Percentiles rank a stretch among this genome's conserved stretches.
These are phyloP conservation scores for Rhizopogon vesiculosus DNA, from an alignment of 768 basidiomycete species.

Conservation along the genomic window DNA sequence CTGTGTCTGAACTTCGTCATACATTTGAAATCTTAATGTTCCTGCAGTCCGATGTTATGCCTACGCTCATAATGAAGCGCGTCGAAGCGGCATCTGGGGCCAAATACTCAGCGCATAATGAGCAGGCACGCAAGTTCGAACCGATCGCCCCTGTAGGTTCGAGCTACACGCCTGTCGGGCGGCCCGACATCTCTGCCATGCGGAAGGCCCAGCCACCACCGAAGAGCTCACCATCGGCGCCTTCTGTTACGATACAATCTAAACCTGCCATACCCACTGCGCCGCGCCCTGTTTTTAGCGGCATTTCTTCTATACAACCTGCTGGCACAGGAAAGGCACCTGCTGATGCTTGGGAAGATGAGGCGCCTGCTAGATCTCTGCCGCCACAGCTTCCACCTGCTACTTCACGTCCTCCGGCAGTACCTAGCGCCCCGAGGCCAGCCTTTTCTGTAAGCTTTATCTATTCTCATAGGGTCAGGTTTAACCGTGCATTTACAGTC, in stretches of 20 bases:
- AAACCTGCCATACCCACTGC: conserved; percentile 35
- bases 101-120: conserved; percentile 82
- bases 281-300: conserved; percentile 45
- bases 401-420: conserved; percentile 42
- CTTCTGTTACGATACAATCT: background rate
- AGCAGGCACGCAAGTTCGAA: conserved; percentile 65
- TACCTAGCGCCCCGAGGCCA: conserved; percentile 40
- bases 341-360: conserved; percentile 59
- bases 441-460: conserved; percentile 32
- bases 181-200: conserved; percentile 61
- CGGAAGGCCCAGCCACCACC: conserved; percentile 39
- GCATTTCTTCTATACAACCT: conserved; percentile 37
- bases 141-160: conserved; percentile 82
- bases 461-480: background rate
- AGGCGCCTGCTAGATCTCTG: conserved; percentile 31
- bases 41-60: conserved; percentile 70
- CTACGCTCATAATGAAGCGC: conserved; percentile 75
- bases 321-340: conserved; percentile 37
- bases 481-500: conserved; percentile 9
- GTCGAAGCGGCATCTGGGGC: conserved; percentile 90
- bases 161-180: conserved; percentile 71
- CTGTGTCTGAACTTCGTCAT: background rate
- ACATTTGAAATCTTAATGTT: background rate
- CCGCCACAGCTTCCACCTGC: conserved; percentile 40
- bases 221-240: conserved; percentile 17